Evolutionary conservation across 768 basidiomycete species (phyloP).

Genomic region (Lentinula detonsa): DNA sequence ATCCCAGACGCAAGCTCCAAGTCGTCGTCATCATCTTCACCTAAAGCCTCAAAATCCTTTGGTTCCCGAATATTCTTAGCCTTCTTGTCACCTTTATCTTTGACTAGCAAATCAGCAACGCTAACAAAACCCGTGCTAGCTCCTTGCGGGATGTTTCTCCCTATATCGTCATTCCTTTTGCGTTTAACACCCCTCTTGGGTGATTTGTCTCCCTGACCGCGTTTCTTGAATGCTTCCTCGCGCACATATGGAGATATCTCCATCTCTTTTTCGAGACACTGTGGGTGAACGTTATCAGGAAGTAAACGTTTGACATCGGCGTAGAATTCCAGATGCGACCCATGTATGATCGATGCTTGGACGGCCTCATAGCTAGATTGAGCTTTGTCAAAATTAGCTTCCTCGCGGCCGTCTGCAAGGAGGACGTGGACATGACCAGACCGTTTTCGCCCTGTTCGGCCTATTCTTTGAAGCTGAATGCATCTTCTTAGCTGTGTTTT

Average conservation of each 20-base stretch:
- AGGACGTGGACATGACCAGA: slow-evolving; percentile 87
- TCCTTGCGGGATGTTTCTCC: slow-evolving; percentile 68
- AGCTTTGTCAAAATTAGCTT: slow-evolving; percentile 84
- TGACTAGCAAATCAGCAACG: slow-evolving; percentile 57
- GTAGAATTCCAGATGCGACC: slow-evolving; percentile 85
- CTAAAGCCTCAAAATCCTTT: slow-evolving; percentile 45
- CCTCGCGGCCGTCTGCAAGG: slow-evolving; percentile 87
- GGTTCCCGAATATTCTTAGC: slow-evolving; percentile 29
- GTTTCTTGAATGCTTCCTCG: slow-evolving; percentile 34
- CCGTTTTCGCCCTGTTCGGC: slow-evolving; percentile 91
- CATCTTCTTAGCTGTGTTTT: background rate
- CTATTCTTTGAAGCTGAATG: slow-evolving; percentile 85
- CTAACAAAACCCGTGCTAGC: slow-evolving; percentile 68
- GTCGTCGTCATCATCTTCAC: slow-evolving; percentile 65
- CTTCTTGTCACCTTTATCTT: slow-evolving; percentile 36
- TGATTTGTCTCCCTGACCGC: slow-evolving; percentile 21
- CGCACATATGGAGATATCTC: slow-evolving; percentile 72
- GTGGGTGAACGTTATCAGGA: slow-evolving; percentile 71
- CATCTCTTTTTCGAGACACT: slow-evolving; percentile 76
- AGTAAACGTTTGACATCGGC: slow-evolving; percentile 86
- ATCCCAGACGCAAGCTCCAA: slow-evolving; percentile 59
- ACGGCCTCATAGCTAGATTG: slow-evolving; percentile 83
- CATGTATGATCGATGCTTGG: slow-evolving; percentile 80
- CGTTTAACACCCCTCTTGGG: slow-evolving; percentile 45
- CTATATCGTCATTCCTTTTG: slow-evolving; percentile 63